phyloP scores from a whole-genome alignment of 2,329 filamentous ascomycete species.

The Atkinsonella hypoxylon region DNA sequence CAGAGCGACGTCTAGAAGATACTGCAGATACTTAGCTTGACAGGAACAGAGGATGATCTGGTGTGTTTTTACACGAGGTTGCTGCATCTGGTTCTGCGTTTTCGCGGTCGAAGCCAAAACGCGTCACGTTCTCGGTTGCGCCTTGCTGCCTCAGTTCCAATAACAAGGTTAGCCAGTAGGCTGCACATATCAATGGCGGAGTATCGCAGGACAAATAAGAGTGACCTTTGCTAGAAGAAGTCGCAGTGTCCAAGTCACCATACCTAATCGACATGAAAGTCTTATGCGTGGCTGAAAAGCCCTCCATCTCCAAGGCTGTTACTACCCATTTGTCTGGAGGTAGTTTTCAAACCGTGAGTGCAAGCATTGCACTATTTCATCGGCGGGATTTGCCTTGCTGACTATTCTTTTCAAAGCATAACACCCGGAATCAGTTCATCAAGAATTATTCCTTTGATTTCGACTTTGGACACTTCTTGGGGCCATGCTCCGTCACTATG shows the following conservation, averaged over 20 bases:
- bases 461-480: conserved; percentile 72
- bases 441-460: conserved; percentile 94
- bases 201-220: not conserved
- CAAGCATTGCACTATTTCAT: not conserved
- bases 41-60: not conserved
- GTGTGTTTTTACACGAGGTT: not conserved
- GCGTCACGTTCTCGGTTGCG: not conserved
- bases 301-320: conserved; percentile 90
- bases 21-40: not conserved
- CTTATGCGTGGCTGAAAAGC: conserved; percentile 53
- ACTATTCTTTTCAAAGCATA: conserved; percentile 36
- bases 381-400: conserved; percentile 8
- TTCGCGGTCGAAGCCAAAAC: not conserved
- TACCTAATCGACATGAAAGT: conserved; percentile 30
- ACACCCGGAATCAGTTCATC: conserved; percentile 62
- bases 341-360: conserved; percentile 52
- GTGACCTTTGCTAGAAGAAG: not conserved
- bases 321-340: conserved; percentile 80
- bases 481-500: conserved; percentile 77
- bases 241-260: not conserved
- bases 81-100: not conserved
- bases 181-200: not conserved
- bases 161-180: not conserved
- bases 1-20: not conserved
- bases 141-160: not conserved